These are phyloP conservation scores for Endocladia muricata DNA, from an alignment of 31 red algal species.

Conservation along the genomic window DNA sequence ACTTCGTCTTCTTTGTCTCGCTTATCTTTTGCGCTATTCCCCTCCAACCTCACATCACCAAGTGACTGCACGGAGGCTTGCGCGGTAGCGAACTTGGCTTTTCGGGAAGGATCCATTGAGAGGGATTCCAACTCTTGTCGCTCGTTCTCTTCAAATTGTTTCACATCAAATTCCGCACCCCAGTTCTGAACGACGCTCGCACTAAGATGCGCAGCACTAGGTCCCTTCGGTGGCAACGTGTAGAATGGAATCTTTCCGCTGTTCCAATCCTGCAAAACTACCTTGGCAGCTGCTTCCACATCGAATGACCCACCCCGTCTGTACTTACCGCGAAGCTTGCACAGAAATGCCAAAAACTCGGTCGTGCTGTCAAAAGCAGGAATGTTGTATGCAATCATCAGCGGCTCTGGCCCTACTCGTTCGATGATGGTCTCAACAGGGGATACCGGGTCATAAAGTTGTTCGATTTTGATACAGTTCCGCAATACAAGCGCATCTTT, in stretches of 20 bases:
- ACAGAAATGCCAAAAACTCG: constrained; percentile 84
- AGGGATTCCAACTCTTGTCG: constrained; percentile 15
- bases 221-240: constrained; percentile 82
- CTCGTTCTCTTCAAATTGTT: constrained; percentile 28
- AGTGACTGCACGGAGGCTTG: neutral
- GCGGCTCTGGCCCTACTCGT: constrained; percentile 66
- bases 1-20: neutral
- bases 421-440: constrained; percentile 78
- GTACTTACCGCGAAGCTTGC: constrained; percentile 84
- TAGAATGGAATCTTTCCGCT: constrained; percentile 97
- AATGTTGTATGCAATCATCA: constrained; percentile 76
- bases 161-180: constrained; percentile 77
- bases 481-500: constrained; percentile 76
- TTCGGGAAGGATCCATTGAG: neutral
- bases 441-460: constrained; percentile 71
- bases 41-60: constrained; percentile 3
- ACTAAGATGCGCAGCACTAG: constrained; percentile 42
- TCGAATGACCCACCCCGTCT: constrained; percentile 81
- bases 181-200: constrained; percentile 68
- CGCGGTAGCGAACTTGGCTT: constrained; percentile 39
- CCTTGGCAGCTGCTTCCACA: constrained; percentile 77
- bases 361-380: constrained; percentile 67
- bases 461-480: constrained; percentile 76
- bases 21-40: neutral
- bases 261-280: constrained; percentile 92